Evolutionary conservation across 441 rosid genomes (phyloP), one percentile per base, ranked within the genome.

Genomic region (Flueggea neowawraea): DNA sequence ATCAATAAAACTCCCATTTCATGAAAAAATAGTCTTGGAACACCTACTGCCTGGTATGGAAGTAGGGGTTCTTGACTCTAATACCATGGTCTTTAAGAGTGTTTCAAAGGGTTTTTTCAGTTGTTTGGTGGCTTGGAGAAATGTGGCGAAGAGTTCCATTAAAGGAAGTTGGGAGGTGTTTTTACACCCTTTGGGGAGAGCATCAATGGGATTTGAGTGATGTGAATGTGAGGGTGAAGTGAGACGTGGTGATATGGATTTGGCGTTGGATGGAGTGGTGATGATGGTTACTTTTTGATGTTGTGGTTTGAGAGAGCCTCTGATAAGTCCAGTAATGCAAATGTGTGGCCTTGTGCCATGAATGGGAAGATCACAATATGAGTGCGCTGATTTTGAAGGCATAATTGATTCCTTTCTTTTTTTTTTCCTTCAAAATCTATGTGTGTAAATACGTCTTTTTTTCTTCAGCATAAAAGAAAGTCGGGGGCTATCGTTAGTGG

Each of bases 341-440:
- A 14, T 3, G 69, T 62, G 16, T 78, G 82, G 31, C 82, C 82
- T 31, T 60, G 79, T 54, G 79, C 76, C 79, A 78, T 57, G 66
- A 16, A 57, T 16, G 82, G 82, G 59, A 78, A 78, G 11, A 71
- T 54, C 58, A 78, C 74, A 2, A 65, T 69, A 49, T 28, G 76
- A 16, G 63, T n/a, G 41, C 2, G 28, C 28, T 36, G 41, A 8
- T 36, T 5, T 5, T 8, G 9, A 5, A 36, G 41, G 9, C 0
- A 22, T 22, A 22, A 22, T 2, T 22, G 28, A 22, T 22, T 8
- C 41, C 41, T 5, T 36, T 22, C 28, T 22, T 22, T 22, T 22
- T n/a, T n/a, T 22, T 22, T 22, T 0, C 28, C 2, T 22, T 22
- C 28, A 22, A 22, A 22, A 22, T 22, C 28, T 22, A 22, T 2